Conservation (phyloP, 2,329 filamentous ascomycete genomes). For the Pseudogymnoascus sp. region DNA sequence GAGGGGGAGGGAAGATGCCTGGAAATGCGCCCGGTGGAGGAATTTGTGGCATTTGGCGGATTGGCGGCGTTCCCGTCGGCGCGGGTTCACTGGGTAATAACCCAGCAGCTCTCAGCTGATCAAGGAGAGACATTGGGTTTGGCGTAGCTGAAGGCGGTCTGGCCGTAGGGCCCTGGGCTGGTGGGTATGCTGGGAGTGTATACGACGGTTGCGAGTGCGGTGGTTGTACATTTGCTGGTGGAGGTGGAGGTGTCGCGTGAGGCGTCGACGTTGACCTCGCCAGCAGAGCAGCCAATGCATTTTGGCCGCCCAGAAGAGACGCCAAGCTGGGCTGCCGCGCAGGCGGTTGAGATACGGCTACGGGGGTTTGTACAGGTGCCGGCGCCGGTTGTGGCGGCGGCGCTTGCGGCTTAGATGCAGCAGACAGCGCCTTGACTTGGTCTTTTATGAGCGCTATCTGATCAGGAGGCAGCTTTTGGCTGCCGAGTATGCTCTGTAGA, state of each 20-base stretch:
- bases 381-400: constrained; percentile 24
- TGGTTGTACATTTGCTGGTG: constrained; percentile 30
- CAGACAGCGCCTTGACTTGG: constrained; percentile 66
- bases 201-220: constrained; percentile 39
- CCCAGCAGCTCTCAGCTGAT: constrained; percentile 59
- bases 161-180: constrained; percentile 29
- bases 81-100: constrained; percentile 45
- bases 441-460: constrained; percentile 78
- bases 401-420: constrained; percentile 28
- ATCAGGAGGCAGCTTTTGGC: constrained; percentile 67
- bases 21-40: background rate
- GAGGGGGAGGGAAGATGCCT: background rate
- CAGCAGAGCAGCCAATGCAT: constrained; percentile 48
- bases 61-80: constrained; percentile 31
- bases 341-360: constrained; percentile 18
- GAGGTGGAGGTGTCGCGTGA: constrained; percentile 36
- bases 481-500: constrained; percentile 71
- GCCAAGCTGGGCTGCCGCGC: constrained; percentile 39
- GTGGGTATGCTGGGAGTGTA: constrained; percentile 29
- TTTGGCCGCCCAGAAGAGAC: constrained; percentile 42
- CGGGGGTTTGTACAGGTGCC: constrained; percentile 19
- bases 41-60: constrained; percentile 11
- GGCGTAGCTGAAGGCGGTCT: constrained; percentile 29
- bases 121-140: constrained; percentile 53
- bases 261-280: constrained; percentile 42